These are phyloP conservation scores for Lachnellula occidentalis DNA, from an alignment of 2,329 filamentous ascomycete species.

Conservation along the genomic window DNA sequence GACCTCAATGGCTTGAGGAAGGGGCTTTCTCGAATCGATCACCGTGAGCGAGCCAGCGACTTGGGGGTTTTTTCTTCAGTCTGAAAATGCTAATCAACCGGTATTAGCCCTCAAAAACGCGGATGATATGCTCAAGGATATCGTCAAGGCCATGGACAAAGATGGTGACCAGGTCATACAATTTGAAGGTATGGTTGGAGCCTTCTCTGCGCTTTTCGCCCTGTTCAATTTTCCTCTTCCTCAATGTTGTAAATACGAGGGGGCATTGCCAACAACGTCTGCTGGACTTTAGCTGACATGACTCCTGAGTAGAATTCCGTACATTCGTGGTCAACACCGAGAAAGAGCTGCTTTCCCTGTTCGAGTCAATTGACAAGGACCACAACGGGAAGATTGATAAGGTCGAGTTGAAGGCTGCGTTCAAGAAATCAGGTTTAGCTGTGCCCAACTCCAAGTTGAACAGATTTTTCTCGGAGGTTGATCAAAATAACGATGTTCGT, in stretches of 20 bases:
- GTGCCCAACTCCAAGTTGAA: slow-evolving; percentile 74
- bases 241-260: background rate
- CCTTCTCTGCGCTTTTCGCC: background rate
- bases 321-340: slow-evolving; percentile 85
- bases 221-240: background rate
- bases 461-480: slow-evolving; percentile 84
- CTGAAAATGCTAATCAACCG: slow-evolving; percentile 17
- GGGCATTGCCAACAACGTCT: background rate
- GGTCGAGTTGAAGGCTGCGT: slow-evolving; percentile 74
- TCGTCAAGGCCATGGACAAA: slow-evolving; percentile 77
- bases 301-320: slow-evolving; percentile 65
- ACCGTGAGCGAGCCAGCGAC: slow-evolving; percentile 57
- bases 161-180: slow-evolving; percentile 87
- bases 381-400: slow-evolving; percentile 82
- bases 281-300: slow-evolving; percentile 4
- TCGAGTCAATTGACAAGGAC: slow-evolving; percentile 81
- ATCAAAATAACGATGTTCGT: slow-evolving; percentile 68
- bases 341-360: slow-evolving; percentile 73
- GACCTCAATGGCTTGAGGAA: slow-evolving; percentile 80
- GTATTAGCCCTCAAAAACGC: slow-evolving; percentile 77
- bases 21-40: slow-evolving; percentile 82
- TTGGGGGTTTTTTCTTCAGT: slow-evolving; percentile 2
- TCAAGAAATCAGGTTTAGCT: slow-evolving; percentile 69
- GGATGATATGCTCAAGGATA: slow-evolving; percentile 73
- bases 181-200: slow-evolving; percentile 65